Evolutionary conservation across 2,329 filamentous ascomycete genomes (phyloP), one percentile per base, ranked within the genome.

Genomic region (Tolypocladium tropicale): DNA sequence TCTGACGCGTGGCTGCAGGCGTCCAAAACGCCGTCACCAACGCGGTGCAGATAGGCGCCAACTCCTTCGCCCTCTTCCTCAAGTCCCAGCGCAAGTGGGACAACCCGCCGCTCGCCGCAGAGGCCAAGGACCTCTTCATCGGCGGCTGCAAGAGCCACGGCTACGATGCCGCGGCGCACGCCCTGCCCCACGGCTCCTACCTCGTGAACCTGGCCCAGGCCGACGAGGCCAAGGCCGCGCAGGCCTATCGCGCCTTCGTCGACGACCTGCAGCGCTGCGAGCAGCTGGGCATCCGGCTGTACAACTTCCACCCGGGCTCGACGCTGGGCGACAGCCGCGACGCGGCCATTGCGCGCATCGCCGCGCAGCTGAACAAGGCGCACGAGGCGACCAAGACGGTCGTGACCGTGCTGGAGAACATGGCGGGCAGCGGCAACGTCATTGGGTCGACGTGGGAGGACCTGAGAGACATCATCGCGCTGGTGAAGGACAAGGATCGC

Each of bases 11-110:
- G 14, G 58, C 43, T 25, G 41, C 63, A 92, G 89, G 92, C 54
- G 89, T 97, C 0, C 91, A 96, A 56, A 96, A 97, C 70, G 81
- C 92, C 0, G 79, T 97, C 57, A 76, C 79, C 25, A 95, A 96
- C 63, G 83, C 88, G 49, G 68, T 86, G 2, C 81, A 90, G 53
- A 91, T 96, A 61, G 92, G 92, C 54, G 92, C 88, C 60, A 99
- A 97, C 68, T 84, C 92, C 11, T 95, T 97, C 64, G 94, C 94
- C 4, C 78, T 97, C 23, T 99, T 99, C 74, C 80, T 99, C 63
- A 97, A 97, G 70, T 95, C 90, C 0, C 94, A 99, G 71, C 85
- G 92, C 55, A 97, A 96, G 76, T 99, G 94, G 94, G 79, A 82
- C 32, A 95, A 88, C 65, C 90, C 92, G 10, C 82, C 89, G 0